Evolutionary conservation across 768 basidiomycete genomes (phyloP).

Genomic region (Hemileccinum rubropunctum): DNA sequence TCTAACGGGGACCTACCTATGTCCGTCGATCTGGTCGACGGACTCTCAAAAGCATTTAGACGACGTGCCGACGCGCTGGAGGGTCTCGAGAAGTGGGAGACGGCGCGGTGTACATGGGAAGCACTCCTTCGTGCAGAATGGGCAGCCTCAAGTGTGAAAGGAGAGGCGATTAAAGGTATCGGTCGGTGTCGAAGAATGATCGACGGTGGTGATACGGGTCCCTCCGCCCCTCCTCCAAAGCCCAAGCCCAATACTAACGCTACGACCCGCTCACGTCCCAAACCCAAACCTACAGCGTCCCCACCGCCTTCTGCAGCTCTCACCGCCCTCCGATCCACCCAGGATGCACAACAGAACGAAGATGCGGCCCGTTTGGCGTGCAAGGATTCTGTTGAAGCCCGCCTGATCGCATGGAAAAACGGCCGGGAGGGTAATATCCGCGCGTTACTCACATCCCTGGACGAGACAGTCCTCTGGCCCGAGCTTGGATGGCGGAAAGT

Average conservation of each 20-base stretch:
- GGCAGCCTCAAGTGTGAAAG: conserved; percentile 48
- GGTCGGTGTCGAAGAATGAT: conserved; percentile 76
- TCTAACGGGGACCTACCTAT: conserved; percentile 21
- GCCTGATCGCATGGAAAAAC: conserved; percentile 69
- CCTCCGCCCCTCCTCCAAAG: no score
- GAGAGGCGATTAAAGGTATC: conserved; percentile 68
- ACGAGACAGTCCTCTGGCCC: conserved; percentile 82
- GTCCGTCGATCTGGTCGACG: conserved; percentile 67
- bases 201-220: no score
- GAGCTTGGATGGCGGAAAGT: conserved; percentile 78
- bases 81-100: conserved; percentile 83
- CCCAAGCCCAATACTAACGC: no score
- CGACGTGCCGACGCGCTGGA: conserved; percentile 86
- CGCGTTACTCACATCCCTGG: conserved; percentile 79
- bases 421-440: conserved; percentile 93
- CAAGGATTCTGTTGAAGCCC: conserved; percentile 80
- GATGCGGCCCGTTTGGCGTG: conserved; percentile 64
- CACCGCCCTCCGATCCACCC: conserved; percentile 60
- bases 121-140: conserved; percentile 54
- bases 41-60: conserved; percentile 74
- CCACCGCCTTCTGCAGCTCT: conserved; percentile 51
- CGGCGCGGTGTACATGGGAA: conserved; percentile 83
- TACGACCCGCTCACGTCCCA: not conserved
- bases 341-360: conserved; percentile 67
- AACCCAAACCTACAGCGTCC: conserved; percentile 4